Percentiles rank a stretch among this genome's conserved stretches.
Evolutionary conservation across 2,329 filamentous ascomycete species (phyloP).

Genomic region (Amauroascus verrucosus): DNA sequence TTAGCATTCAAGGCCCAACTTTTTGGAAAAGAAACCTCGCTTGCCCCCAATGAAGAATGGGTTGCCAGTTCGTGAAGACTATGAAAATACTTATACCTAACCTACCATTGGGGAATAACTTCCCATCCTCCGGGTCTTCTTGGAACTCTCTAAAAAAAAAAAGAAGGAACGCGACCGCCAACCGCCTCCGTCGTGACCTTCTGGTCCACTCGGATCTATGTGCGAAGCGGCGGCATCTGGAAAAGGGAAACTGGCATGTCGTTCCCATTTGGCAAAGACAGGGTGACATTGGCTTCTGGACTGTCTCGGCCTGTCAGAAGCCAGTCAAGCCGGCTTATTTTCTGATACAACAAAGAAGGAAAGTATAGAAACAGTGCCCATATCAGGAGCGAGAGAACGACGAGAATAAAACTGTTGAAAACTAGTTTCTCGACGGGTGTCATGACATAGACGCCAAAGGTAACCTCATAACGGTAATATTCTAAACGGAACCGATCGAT

Average conservation of each 20-base stretch:
- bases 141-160: not conserved
- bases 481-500: slow-evolving; percentile 30
- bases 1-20: not conserved
- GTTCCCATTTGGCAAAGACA: slow-evolving; percentile 22
- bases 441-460: slow-evolving; percentile 37
- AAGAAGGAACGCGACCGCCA: not conserved
- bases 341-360: slow-evolving; percentile 30
- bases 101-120: not conserved
- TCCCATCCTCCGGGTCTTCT: not conserved
- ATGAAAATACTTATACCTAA: slow-evolving; percentile 4
- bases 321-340: slow-evolving; percentile 29
- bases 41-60: too few relatives aligned
- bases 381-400: slow-evolving; percentile 27
- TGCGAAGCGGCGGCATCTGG: not conserved
- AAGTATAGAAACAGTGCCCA: slow-evolving; percentile 32
- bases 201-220: not conserved
- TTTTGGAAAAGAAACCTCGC: not conserved
- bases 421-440: slow-evolving; percentile 35
- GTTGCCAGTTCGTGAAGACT: too few relatives aligned
- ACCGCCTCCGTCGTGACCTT: not conserved
- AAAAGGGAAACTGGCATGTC: not conserved
- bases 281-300: slow-evolving; percentile 22
- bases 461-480: slow-evolving; percentile 41
- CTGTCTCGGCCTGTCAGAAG: slow-evolving; percentile 30
- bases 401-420: slow-evolving; percentile 33